phyloP scores from a whole-genome alignment of 129 eudicot species.

The Rutidosis leptorrhynchoides region DNA sequence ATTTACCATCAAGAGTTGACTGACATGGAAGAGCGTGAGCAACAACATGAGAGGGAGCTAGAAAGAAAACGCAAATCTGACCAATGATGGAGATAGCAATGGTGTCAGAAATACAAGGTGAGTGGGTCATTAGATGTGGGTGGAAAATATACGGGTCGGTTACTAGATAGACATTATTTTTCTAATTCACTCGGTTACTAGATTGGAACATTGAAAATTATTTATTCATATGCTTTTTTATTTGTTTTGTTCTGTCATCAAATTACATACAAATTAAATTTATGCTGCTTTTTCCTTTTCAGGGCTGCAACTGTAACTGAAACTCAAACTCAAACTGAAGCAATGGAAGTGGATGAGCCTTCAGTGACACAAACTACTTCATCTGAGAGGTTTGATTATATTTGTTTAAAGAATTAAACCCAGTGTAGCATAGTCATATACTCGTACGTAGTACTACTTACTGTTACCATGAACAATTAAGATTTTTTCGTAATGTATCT shows the following conservation, averaged over 20 bases:
- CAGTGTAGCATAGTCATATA: not conserved
- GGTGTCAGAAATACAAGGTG: conserved; percentile 31
- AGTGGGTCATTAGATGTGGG: not conserved
- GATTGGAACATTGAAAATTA: not conserved
- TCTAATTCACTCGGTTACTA: not conserved
- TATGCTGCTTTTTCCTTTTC: conserved; percentile 12
- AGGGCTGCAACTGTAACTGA: conserved; percentile 30
- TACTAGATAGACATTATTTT: not conserved
- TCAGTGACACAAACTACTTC: conserved; percentile 43
- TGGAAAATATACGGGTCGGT: not conserved
- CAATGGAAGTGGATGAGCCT: conserved; percentile 85
- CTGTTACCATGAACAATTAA: not conserved
- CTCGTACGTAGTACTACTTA: no score
- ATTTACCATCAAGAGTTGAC: conserved; percentile 91
- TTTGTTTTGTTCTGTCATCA: not conserved
- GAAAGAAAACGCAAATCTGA: conserved; percentile 50
- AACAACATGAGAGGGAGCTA: conserved; percentile 50
- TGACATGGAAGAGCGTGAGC: conserved; percentile 95
- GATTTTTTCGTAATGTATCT: not conserved
- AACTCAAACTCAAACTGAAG: conserved; percentile 33
- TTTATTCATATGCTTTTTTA: not conserved
- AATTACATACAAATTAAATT: not conserved
- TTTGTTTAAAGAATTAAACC: not conserved
- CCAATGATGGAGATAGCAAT: conserved; percentile 38
- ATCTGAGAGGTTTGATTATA: conserved; percentile 54